These are phyloP conservation scores for Solanum chacoense DNA, from an alignment of 305 asterid genomes.

Conservation along the genomic window DNA sequence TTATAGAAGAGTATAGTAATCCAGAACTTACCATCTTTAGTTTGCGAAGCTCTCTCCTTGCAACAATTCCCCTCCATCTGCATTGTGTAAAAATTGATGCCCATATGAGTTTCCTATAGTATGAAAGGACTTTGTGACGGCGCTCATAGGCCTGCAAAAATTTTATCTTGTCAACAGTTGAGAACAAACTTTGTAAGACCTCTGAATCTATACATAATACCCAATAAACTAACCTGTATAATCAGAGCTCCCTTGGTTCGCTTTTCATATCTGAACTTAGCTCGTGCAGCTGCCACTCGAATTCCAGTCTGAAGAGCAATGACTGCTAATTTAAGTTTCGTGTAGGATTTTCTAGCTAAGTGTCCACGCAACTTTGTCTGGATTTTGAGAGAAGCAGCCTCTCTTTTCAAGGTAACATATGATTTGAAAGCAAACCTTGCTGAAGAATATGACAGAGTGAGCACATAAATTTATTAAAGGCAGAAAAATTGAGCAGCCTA, in stretches of 20 bases:
- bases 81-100: conserved; percentile 68
- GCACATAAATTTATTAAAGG: neutral
- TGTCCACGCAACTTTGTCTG: conserved; percentile 69
- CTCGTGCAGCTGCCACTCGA: conserved; percentile 69
- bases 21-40: conserved; percentile 56
- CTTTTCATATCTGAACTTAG: conserved; percentile 46
- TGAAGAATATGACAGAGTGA: conserved; percentile 14
- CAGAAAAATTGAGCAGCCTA: neutral
- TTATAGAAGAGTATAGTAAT: neutral
- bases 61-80: conserved; percentile 84
- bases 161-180: conserved; percentile 12
- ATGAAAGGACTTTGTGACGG: conserved; percentile 54
- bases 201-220: conserved; percentile 5
- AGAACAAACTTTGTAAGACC: conserved; percentile 1
- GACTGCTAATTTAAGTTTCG: conserved; percentile 39
- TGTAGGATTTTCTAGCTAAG: conserved; percentile 50
- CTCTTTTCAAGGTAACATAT: conserved; percentile 44
- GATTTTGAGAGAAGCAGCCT: conserved; percentile 64
- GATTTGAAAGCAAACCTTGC: conserved; percentile 67
- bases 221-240: conserved; percentile 48
- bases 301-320: conserved; percentile 61
- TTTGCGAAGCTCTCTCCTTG: conserved; percentile 71
- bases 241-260: conserved; percentile 55
- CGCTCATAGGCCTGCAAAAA: conserved; percentile 73
- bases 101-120: conserved; percentile 60